Base-by-base conservation (phyloP, 768 basidiomycete species). In the Pleurotus citrinopileatus region DNA sequence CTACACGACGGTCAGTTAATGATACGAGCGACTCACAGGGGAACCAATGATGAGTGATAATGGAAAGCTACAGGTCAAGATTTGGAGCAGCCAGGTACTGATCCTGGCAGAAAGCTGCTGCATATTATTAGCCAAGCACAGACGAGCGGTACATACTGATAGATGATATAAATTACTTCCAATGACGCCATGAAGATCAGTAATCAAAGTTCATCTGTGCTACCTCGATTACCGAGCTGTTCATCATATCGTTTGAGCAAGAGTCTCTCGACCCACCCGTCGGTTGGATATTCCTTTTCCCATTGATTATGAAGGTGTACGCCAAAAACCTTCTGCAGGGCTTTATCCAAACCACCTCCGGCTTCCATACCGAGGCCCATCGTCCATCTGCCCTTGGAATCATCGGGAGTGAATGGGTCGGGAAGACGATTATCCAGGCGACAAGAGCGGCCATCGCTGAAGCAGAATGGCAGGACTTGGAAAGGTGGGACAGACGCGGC, bases 221-320 rank as follows among this genome's bases (percentile, higher is more conserved):
- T 58, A 17, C 34, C 57, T 9, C 34, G 38, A 13, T 25, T 53
- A 46, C 43, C 58, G 58, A 77, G 52, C 59, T 66, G 70, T 52
- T 55, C 57, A 52, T 89, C 84, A 58, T 89, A 89, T 63, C 75
- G 73, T 58, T 69, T 73, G 66, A 95, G 67, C 59, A 98, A 68
- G 59, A 97, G 61, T 61, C 89, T 74, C 54, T 91, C 84, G 4
- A 99, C 85, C 95, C 95, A 98, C 0, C 96, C 96, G 2, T 73
- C 81, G 15, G 67, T 64, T 0, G 96, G 94, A 65, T 89, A 98
- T 46, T 70, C 69, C 74, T 94, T 97, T 50, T 88, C 81, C 95
- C 96, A 98, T 68, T 94, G 94, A 69, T 98, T 97, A 67, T 98
- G 96, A 61, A 98, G 65, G 70, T 98, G 96, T 29, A 98, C 80